Percentiles rank a stretch among this genome's conserved stretches.
Conservation (phyloP, 192 early-diverging fungal species). For the Backusella macrospora region DNA sequence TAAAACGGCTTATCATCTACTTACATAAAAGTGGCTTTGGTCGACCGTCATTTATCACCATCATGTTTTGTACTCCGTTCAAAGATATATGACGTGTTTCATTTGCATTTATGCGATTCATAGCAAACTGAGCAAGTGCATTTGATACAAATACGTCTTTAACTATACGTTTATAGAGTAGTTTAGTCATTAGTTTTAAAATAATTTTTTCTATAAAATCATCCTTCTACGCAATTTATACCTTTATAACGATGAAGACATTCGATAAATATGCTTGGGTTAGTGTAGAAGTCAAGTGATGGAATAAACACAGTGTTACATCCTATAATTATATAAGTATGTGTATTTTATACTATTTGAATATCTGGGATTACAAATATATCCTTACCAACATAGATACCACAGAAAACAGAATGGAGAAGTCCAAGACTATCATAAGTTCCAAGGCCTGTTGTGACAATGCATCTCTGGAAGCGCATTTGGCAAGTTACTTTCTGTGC, state of each 20-base stretch:
- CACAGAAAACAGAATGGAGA: slow-evolving; percentile 33
- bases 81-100: slow-evolving; percentile 22
- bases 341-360: neutral
- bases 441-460: slow-evolving; percentile 40
- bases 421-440: slow-evolving; percentile 33
- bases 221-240: slow-evolving; percentile 19
- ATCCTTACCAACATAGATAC: slow-evolving; percentile 39
- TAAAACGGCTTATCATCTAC: neutral
- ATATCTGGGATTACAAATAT: neutral
- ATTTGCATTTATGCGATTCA: slow-evolving; percentile 50
- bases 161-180: slow-evolving; percentile 39
- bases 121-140: slow-evolving; percentile 70
- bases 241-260: slow-evolving; percentile 68
- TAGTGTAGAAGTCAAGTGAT: slow-evolving; percentile 59
- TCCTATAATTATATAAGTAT: slow-evolving; percentile 37
- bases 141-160: slow-evolving; percentile 71
- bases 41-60: slow-evolving; percentile 58
- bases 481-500: slow-evolving; percentile 65
- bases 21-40: slow-evolving; percentile 51
- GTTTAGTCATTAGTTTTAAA: neutral
- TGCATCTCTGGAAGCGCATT: slow-evolving; percentile 49
- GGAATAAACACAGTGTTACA: slow-evolving; percentile 66
- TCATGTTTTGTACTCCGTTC: slow-evolving; percentile 62
- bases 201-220: neutral
- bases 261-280: slow-evolving; percentile 72